These are phyloP conservation scores for Themeda triandra DNA, from an alignment of 176 grass and related monocot genomes.

Conservation along the genomic window DNA sequence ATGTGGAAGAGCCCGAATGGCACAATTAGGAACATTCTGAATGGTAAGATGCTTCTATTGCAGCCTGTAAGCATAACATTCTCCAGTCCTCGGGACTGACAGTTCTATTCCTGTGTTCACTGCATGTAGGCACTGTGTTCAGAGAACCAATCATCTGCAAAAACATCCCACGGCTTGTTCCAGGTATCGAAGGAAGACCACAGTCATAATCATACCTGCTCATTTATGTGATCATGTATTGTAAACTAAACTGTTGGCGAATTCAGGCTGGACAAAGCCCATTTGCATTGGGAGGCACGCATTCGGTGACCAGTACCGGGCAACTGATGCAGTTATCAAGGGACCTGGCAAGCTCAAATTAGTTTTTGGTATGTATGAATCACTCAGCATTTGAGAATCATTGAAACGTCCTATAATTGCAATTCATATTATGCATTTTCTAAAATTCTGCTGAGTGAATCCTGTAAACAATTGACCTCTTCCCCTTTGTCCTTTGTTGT, in stretches of 20 bases:
- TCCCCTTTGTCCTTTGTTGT: not conserved
- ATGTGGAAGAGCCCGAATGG: conserved; percentile 88
- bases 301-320: conserved; percentile 77
- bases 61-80: not conserved
- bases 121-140: conserved; percentile 68
- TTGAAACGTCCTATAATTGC: not conserved
- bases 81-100: not conserved
- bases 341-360: conserved; percentile 81
- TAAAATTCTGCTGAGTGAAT: not conserved
- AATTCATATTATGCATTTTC: not conserved
- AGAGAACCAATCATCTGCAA: conserved; percentile 79
- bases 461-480: not conserved
- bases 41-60: conserved; percentile 42
- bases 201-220: not conserved
- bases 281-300: conserved; percentile 89
- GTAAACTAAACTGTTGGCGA: conserved; percentile 1
- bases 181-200: conserved; percentile 39
- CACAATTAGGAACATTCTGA: conserved; percentile 77
- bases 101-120: not conserved
- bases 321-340: conserved; percentile 70
- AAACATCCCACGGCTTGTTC: conserved; percentile 67
- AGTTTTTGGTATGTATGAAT: conserved; percentile 54
- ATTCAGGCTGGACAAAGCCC: conserved; percentile 75
- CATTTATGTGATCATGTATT: conserved; percentile 3
- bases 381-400: not conserved